These are phyloP conservation scores for Posidonia australis DNA, from an alignment of 106 monocot genomes.

Conservation along the genomic window DNA sequence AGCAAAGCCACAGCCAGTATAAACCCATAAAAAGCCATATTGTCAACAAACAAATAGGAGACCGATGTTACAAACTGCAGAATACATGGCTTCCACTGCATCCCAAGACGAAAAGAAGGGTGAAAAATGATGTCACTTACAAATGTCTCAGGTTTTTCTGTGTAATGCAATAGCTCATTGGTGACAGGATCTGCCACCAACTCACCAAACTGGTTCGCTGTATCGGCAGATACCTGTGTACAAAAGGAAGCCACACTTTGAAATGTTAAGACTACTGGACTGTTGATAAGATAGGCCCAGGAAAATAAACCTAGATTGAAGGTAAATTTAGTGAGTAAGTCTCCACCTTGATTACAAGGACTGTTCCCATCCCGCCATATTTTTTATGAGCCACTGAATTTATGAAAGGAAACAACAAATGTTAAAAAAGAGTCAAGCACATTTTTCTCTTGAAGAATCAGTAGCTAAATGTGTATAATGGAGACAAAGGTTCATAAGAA, in stretches of 20 bases:
- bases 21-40: too few relatives aligned
- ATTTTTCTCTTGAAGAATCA: not conserved
- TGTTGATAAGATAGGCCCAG: too few relatives aligned
- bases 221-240: constrained; percentile 49
- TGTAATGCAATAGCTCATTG: constrained; percentile 76
- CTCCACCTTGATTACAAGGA: constrained; percentile 47
- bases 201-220: constrained; percentile 83
- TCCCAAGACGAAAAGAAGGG: not conserved
- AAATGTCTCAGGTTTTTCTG: constrained; percentile 96
- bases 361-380: constrained; percentile 53
- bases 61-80: too few relatives aligned
- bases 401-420: constrained; percentile 1
- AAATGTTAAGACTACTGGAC: not conserved
- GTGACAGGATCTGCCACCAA: constrained; percentile 73
- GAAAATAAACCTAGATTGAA: not conserved
- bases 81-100: not conserved
- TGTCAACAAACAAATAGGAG: too few relatives aligned
- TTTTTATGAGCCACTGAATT: constrained; percentile 48
- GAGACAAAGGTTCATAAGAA: too few relatives aligned
- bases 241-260: not conserved
- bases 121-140: constrained; percentile 28
- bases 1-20: too few relatives aligned
- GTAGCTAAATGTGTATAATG: too few relatives aligned
- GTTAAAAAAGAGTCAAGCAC: not conserved
- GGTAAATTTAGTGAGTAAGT: not conserved